Evolutionary conservation across 2,329 filamentous ascomycete species (phyloP).

Genomic region (Diplocarpon rosae): DNA sequence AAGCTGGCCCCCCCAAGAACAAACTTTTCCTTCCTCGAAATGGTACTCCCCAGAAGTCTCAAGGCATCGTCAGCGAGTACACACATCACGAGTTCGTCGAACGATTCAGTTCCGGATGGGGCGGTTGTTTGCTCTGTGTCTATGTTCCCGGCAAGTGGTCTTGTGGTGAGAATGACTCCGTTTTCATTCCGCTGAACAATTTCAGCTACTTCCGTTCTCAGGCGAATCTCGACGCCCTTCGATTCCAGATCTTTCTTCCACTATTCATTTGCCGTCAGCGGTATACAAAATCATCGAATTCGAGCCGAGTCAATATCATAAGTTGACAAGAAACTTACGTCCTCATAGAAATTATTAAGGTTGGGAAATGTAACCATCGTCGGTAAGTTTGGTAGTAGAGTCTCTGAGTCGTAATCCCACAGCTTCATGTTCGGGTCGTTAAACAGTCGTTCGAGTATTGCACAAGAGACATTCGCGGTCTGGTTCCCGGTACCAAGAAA

Average conservation of each 20-base stretch:
- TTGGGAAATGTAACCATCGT: conserved; percentile 58
- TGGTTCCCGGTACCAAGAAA: conserved; percentile 66
- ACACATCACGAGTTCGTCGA: conserved; percentile 57
- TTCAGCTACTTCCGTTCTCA: conserved; percentile 43
- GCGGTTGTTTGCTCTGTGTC: conserved; percentile 28
- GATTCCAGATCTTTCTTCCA: conserved; percentile 44
- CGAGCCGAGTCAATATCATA: too few species aligned
- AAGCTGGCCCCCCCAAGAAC: conserved; percentile 63
- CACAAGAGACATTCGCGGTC: conserved; percentile 58
- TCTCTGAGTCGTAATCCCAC: conserved; percentile 46
- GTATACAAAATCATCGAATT: background rate
- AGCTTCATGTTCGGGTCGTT: conserved; percentile 47
- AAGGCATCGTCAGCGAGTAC: conserved; percentile 54
- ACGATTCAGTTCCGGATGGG: conserved; percentile 40
- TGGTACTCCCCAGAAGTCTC: conserved; percentile 44
- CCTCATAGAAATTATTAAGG: conserved; percentile 48
- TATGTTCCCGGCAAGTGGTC: conserved; percentile 38
- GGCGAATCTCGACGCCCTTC: conserved; percentile 44
- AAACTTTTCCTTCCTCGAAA: conserved; percentile 49
- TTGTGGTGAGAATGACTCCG: conserved; percentile 39
- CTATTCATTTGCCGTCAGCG: background rate
- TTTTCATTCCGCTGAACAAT: conserved; percentile 40
- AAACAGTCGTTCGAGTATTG: conserved; percentile 52
- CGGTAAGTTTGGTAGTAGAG: conserved; percentile 45
- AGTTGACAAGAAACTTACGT: conserved; percentile 10